Evolutionary conservation across 805 yeast genomes (phyloP), one percentile per base, ranked within the genome.

Genomic region (Starmerella apicola): DNA sequence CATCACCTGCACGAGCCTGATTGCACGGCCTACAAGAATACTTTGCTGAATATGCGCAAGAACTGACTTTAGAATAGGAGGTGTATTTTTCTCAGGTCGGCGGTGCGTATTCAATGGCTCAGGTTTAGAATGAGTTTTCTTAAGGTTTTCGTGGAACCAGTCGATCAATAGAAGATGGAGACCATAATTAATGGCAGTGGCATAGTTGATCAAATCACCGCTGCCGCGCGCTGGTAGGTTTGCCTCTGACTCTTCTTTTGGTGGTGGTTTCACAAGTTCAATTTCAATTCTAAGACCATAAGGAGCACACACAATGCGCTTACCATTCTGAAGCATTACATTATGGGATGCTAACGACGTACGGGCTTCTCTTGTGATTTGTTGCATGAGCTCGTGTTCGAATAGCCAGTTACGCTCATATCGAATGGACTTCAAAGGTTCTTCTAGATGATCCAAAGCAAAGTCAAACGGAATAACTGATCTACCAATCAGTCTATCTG

Each of bases 371-470:
- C 76, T 72, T 19, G 77, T 67, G 40, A 88, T 60, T 50, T 78
- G 85, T 57, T 72, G 74, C 62, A 83, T 83, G 39, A 88, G 65
- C 57, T 88, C 97, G 53, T 82, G 91, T 54, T 88, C 97, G 61
- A 88, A 88, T 6, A 86, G 65, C 43, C 74, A 72, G 46, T 71
- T 76, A 34, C 95, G 68, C 0, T 93, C 85, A 37, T 63, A 71
- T 27, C 71, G 67, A 21, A 88, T 73, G 13, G 45, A 38, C 12
- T 51, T 73, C 77, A 19, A 34, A 5, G 44, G 44, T 15, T 34
- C 39, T 3, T 21, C 28, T 7, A 42, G 29, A 2, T 15, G 21
- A 8, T 17, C 33, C 7, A 42, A 25, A 13, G 25, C 23, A n/a
- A 10, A 18, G 13, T 24, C 36, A 12, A 15, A 32, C 9, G 32